A percentile compares a stretch with the other conserved stretches of the same genome.
These are phyloP conservation scores for Lentithecium fluviatile DNA, from an alignment of 495 filamentous ascomycete species.

Conservation along the genomic window DNA sequence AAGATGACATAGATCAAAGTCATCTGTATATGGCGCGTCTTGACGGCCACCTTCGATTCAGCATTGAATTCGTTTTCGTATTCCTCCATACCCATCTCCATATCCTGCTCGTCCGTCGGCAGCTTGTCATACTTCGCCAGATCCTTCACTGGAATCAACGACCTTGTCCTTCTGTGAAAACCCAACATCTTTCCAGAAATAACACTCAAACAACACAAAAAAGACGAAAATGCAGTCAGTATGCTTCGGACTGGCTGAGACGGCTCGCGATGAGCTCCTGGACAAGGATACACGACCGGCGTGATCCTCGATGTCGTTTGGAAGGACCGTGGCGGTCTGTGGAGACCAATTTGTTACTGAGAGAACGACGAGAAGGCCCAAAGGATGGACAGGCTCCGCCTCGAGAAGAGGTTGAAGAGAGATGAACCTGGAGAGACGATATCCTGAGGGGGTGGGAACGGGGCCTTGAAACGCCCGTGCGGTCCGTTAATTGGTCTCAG, in stretches of 20 bases:
- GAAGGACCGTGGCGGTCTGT: conserved; percentile 31
- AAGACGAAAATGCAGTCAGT: not conserved
- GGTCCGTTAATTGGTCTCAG: conserved; percentile 9
- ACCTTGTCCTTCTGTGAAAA: conserved; percentile 37
- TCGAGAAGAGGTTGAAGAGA: conserved; percentile 26
- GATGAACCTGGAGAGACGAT: conserved; percentile 1
- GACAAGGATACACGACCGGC: conserved; percentile 22
- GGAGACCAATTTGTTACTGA: conserved; percentile 24
- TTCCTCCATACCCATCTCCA: conserved; percentile 17
- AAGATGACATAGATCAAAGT: conserved; percentile 38
- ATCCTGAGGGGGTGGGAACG: conserved; percentile 22
- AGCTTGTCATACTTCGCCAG: conserved; percentile 38
- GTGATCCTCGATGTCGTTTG: conserved; percentile 13
- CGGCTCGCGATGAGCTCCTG: not conserved
- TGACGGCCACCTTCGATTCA: not conserved
- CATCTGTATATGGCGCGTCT: conserved; percentile 25
- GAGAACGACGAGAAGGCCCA: conserved; percentile 32
- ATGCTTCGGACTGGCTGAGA: not conserved
- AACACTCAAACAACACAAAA: conserved; percentile 2
- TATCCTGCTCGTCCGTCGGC: conserved; percentile 24
- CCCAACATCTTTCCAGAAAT: conserved; percentile 34
- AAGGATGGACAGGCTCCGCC: conserved; percentile 32
- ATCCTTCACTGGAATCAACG: conserved; percentile 40
- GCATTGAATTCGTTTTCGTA: conserved; percentile 6
- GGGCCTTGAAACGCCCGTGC: conserved; percentile 27